phyloP scores from a whole-genome alignment of 345 rosid genomes.

The Alliaria petiolata region DNA sequence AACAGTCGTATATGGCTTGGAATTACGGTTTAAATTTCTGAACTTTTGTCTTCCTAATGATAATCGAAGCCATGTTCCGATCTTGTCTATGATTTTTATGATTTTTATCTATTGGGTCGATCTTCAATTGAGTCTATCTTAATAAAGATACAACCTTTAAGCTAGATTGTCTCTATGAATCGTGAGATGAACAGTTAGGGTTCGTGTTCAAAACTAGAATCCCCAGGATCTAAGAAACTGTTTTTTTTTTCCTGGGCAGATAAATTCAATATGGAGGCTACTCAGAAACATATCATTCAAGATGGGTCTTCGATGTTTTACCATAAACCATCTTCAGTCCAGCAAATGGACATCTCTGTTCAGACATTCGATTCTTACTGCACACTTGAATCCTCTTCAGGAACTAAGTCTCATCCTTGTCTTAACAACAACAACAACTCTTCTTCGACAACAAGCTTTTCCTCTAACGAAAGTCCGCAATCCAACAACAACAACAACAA shows the following conservation, averaged over 20 bases:
- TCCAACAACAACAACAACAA: too few relatives aligned
- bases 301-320: constrained; percentile 42
- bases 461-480: constrained; percentile 51
- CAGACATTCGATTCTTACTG: constrained; percentile 48
- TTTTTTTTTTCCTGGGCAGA: constrained; percentile 12
- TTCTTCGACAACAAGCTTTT: constrained; percentile 59
- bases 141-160: constrained; percentile 17
- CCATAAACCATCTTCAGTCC: constrained; percentile 38
- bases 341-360: constrained; percentile 34
- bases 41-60: neutral
- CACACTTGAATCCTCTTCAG: constrained; percentile 58
- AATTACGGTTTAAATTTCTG: neutral
- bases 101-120: neutral
- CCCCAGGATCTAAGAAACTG: constrained; percentile 1
- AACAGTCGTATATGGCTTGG: constrained; percentile 3
- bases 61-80: neutral
- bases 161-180: neutral
- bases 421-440: constrained; percentile 35
- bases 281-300: constrained; percentile 38
- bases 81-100: constrained; percentile 12
- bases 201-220: neutral
- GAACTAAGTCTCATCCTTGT: constrained; percentile 37
- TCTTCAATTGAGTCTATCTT: constrained; percentile 2
- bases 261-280: constrained; percentile 36
- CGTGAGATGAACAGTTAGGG: neutral